Evolutionary conservation across 2,329 filamentous ascomycete species (phyloP), one percentile per base, ranked within the genome.

Genomic region (Scleromitrula shiraiana): DNA sequence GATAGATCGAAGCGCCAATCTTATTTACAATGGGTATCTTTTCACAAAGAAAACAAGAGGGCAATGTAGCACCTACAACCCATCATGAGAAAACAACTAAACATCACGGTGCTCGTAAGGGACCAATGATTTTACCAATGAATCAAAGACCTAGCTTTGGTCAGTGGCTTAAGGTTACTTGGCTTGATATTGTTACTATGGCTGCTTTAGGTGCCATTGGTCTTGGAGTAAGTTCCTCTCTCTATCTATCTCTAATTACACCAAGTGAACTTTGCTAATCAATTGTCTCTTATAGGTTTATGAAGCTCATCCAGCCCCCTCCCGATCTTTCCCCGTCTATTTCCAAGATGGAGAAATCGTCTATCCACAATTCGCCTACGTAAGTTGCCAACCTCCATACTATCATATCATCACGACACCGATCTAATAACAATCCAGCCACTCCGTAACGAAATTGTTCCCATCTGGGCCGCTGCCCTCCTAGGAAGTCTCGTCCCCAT

Each of bases 141-240:
- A 68, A 68, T 2, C 66, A 61, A 2, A 68, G 74, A 9, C 82
- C 82, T 2, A 74, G 68, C 2, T 83, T 87, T 55, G 80, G 82
- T 3, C 79, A 83, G 60, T 87, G 83, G 83, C 62, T 85, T 54
- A 84, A 82, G 63, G 70, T 71, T 7, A 83, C 80, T 4, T 81
- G 77, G 72, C 65, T 85, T 10, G 83, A 87, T 59, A 74, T 87
- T 44, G 43, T 83, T 17, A 84, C 81, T 26, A 86, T 87, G 80
- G 67, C 70, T 7, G 62, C 68, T 20, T 77, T 87, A 73, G 82
- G 83, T 8, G 77, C 74, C 10, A 67, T 86, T 40, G 82, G 82
- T 14, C 71, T 87, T 0, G 82, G 81, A 50, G 81, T n/a, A n/a
- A n/a, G n/a, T n/a, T n/a, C n/a, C n/a, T n/a, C n/a, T n/a, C n/a